phyloP scores from a whole-genome alignment of 1,139 yeast species.

The Taphrina populina region DNA sequence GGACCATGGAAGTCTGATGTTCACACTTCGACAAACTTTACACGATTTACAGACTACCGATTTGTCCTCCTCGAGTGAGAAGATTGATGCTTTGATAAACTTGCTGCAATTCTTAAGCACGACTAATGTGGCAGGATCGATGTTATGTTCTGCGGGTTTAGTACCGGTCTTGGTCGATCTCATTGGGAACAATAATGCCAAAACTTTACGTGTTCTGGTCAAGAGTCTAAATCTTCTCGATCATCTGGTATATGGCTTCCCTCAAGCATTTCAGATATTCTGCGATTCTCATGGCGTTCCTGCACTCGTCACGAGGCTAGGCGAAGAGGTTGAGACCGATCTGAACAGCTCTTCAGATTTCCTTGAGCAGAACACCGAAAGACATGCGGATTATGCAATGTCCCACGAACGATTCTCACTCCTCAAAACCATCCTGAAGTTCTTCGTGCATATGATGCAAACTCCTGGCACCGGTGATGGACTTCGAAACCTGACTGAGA shows the following conservation, averaged over 20 bases:
- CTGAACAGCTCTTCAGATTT: constrained; percentile 50
- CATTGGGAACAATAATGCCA: constrained; percentile 52
- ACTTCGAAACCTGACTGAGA: constrained; percentile 79
- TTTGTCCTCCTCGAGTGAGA: constrained; percentile 38
- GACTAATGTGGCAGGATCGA: constrained; percentile 33
- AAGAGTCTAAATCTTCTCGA: constrained; percentile 66
- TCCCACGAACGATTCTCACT: constrained; percentile 63
- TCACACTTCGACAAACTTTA: constrained; percentile 62
- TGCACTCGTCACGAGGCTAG: constrained; percentile 59
- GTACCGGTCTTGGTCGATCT: constrained; percentile 66
- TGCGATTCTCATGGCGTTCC: constrained; percentile 66
- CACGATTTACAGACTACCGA: constrained; percentile 51
- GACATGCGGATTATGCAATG: constrained; percentile 55
- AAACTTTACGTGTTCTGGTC: constrained; percentile 38
- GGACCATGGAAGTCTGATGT: constrained; percentile 78
- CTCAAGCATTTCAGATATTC: constrained; percentile 58
- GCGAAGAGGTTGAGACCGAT: constrained; percentile 66
- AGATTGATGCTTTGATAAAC: constrained; percentile 37
- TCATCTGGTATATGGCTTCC: constrained; percentile 53
- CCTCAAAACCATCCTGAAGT: constrained; percentile 53
- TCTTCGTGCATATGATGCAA: constrained; percentile 64
- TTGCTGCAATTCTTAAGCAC: constrained; percentile 41
- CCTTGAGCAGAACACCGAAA: neutral
- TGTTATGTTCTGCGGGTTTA: constrained; percentile 61
- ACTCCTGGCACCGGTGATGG: constrained; percentile 75